Evolutionary conservation across 2,329 filamentous ascomycete species (phyloP).

Genomic region (Balansia obtecta): DNA sequence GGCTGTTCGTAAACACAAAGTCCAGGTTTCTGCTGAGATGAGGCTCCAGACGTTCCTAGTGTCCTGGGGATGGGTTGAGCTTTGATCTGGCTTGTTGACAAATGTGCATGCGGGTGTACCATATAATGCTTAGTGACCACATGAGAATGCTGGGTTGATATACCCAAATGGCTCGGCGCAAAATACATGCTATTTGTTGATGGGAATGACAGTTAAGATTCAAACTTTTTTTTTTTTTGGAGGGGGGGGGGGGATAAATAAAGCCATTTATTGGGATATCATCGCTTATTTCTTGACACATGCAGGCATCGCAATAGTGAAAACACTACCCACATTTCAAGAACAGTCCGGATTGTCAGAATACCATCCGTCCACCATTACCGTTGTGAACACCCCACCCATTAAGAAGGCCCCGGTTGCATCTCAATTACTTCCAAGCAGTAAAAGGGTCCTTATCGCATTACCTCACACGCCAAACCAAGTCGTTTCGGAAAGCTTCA

Average conservation of each 20-base stretch:
- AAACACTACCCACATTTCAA: neutral
- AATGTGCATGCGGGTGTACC: neutral
- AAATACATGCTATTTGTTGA: neutral
- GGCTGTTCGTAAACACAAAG: slow-evolving; percentile 15
- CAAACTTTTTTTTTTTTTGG: too few relatives aligned
- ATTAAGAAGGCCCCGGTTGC: neutral
- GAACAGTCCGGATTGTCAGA: neutral
- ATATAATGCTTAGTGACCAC: neutral
- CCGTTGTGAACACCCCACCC: neutral
- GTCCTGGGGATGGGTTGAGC: slow-evolving; percentile 29
- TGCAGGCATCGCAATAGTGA: neutral
- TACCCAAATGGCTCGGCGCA: too few relatives aligned
- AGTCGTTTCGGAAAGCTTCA: too few relatives aligned
- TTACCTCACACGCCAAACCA: too few relatives aligned
- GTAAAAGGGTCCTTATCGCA: too few relatives aligned
- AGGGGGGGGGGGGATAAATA: too few relatives aligned
- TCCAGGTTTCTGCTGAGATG: slow-evolving; percentile 16
- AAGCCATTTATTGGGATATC: neutral
- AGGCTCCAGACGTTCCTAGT: slow-evolving; percentile 28
- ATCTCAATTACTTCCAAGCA: neutral
- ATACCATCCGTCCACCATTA: neutral
- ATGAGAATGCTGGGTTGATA: too few relatives aligned
- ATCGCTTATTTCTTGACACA: neutral
- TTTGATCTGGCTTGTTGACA: slow-evolving; percentile 25
- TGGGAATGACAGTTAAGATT: neutral